Evolutionary conservation across 805 yeast species (phyloP).

Genomic region (Saccharomycopsis sp.): DNA sequence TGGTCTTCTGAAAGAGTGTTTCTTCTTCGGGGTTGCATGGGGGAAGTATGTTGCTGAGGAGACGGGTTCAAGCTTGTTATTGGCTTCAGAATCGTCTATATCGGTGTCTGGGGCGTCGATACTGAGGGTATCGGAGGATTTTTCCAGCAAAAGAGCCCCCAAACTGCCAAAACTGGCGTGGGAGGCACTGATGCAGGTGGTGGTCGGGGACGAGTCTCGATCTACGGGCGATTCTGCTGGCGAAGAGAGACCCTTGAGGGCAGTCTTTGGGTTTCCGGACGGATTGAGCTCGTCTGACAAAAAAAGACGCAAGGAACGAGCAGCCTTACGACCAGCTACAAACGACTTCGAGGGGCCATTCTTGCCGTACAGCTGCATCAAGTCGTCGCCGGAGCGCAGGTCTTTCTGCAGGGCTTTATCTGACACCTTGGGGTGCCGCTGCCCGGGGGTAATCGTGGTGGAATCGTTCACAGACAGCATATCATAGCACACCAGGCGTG

Average conservation of each 20-base stretch:
- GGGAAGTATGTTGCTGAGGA: conserved; percentile 70
- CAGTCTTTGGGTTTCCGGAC: neutral
- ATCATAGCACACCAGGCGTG: neutral
- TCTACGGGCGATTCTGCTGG: too few relatives aligned
- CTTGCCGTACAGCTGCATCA: too few relatives aligned
- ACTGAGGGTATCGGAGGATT: neutral
- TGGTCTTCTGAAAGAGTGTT: conserved; percentile 16
- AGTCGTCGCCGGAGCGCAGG: too few relatives aligned
- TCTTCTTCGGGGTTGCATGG: conserved; percentile 38
- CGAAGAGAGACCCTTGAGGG: too few relatives aligned
- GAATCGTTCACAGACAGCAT: neutral
- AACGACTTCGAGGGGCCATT: neutral
- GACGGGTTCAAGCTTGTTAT: conserved; percentile 40
- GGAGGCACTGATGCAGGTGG: too few relatives aligned
- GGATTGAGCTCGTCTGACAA: conserved; percentile 28
- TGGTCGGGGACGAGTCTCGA: too few relatives aligned
- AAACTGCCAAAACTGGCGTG: too few relatives aligned
- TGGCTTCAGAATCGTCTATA: neutral
- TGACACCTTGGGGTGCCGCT: too few relatives aligned
- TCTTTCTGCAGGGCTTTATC: too few relatives aligned
- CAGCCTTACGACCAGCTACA: conserved; percentile 51
- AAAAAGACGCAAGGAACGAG: conserved; percentile 49
- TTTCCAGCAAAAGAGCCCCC: too few relatives aligned
- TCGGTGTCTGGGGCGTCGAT: neutral
- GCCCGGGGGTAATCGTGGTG: neutral